A percentile compares a stretch with the other conserved stretches of the same genome.
Evolutionary conservation across 2,329 filamentous ascomycete species (phyloP).

Genomic region (Fusarium sp.): DNA sequence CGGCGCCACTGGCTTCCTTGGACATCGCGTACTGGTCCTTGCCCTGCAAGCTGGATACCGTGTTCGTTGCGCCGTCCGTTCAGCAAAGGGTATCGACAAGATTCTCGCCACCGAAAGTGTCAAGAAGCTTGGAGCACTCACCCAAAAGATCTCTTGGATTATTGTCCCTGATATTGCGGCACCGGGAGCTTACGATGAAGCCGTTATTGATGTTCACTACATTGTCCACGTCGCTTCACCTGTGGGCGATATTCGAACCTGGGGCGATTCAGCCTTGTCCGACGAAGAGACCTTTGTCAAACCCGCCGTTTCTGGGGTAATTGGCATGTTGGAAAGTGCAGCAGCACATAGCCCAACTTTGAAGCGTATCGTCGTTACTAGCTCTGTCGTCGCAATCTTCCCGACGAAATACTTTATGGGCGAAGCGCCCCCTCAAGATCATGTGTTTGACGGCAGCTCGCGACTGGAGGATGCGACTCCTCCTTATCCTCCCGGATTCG

Average conservation of each 20-base stretch:
- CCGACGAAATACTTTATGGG: neutral
- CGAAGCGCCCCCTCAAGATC: neutral
- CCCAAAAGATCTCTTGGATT: neutral
- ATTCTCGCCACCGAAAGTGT: neutral
- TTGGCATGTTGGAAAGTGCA: slow-evolving; percentile 7
- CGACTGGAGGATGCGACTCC: neutral
- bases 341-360: neutral
- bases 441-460: neutral
- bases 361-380: slow-evolving; percentile 1
- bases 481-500: neutral
- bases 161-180: neutral
- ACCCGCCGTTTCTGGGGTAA: neutral
- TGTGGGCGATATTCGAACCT: neutral
- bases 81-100: slow-evolving; percentile 2
- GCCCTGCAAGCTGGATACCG: slow-evolving; percentile 10
- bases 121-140: neutral
- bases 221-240: slow-evolving; percentile 6
- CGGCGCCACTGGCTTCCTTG: slow-evolving; percentile 13
- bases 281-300: neutral
- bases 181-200: neutral
- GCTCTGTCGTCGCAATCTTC: slow-evolving; percentile 5
- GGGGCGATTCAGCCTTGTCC: neutral
- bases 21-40: neutral
- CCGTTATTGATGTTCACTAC: neutral
- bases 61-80: slow-evolving; percentile 27